Evolutionary conservation across 2,329 filamentous ascomycete genomes (phyloP).

Genomic region (Beauveria sp.): DNA sequence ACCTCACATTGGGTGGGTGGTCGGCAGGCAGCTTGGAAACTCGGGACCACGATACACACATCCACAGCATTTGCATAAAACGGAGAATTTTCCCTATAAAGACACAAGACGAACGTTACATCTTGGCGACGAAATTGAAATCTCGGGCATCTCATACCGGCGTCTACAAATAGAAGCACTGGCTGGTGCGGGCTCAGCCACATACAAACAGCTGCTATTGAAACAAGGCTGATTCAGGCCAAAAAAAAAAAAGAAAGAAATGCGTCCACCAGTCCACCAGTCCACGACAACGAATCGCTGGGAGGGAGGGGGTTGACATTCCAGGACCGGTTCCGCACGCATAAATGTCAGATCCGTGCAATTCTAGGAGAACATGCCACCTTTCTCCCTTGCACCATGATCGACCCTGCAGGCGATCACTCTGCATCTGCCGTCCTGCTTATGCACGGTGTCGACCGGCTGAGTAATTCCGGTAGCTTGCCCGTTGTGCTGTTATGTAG

Average conservation of each 20-base stretch:
- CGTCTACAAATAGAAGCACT: neutral
- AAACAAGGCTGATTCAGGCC: conserved; percentile 2
- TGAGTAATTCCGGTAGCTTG: neutral
- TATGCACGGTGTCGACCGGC: neutral
- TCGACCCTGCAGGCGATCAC: neutral
- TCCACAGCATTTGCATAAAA: neutral
- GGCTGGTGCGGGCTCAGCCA: neutral
- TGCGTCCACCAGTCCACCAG: too few species aligned
- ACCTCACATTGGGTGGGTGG: too few species aligned
- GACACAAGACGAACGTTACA: too few species aligned
- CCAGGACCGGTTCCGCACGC: neutral
- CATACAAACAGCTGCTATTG: neutral
- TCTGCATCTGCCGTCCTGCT: neutral
- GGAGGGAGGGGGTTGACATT: neutral
- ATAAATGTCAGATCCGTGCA: neutral
- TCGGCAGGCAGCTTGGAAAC: neutral
- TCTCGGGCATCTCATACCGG: neutral
- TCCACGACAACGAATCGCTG: neutral
- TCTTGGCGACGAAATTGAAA: too few species aligned
- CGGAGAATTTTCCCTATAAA: neutral
- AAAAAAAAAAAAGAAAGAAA: neutral
- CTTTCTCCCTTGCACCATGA: neutral
- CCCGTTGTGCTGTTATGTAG: neutral
- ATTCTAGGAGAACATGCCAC: neutral
- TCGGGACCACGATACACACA: neutral